Evolutionary conservation across 2,329 filamentous ascomycete species (phyloP).

Genomic region (Fusarium luffae): DNA sequence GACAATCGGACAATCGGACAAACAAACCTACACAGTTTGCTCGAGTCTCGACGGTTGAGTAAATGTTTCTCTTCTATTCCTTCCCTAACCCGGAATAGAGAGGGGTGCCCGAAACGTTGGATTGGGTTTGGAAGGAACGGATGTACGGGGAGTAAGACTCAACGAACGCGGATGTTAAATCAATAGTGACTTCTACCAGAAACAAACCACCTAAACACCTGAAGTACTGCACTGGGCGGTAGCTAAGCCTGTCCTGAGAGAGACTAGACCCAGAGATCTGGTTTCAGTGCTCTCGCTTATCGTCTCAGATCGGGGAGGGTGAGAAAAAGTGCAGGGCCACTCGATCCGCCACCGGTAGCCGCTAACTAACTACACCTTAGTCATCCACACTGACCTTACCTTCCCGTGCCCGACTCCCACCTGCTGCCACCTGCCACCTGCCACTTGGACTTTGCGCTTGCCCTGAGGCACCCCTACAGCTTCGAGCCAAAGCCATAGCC

Average conservation of each 20-base stretch:
- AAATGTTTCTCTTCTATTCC: conserved; percentile 2
- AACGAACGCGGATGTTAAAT: conserved; percentile 19
- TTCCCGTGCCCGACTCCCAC: neutral
- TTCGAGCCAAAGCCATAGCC: neutral
- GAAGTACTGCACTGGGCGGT: neutral
- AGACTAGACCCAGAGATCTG: conserved; percentile 48
- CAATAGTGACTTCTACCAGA: neutral
- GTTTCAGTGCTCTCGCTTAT: conserved; percentile 50
- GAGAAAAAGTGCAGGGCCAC: conserved; percentile 9
- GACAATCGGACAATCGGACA: neutral
- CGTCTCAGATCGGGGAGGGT: conserved; percentile 37
- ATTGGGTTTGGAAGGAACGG: neutral
- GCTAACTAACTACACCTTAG: conserved; percentile 6
- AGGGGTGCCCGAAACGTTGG: conserved; percentile 16
- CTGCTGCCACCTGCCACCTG: neutral
- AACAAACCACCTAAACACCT: neutral
- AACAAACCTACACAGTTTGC: conserved; percentile 14
- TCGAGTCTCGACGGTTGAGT: conserved; percentile 24
- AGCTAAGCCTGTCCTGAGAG: neutral
- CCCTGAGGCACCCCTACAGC: conserved; percentile 14
- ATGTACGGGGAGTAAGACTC: conserved; percentile 26
- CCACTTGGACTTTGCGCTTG: neutral
- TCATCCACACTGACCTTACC: conserved; percentile 5
- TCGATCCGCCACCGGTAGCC: conserved; percentile 23
- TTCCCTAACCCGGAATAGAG: conserved; percentile 19